Evolutionary conservation across 495 filamentous ascomycete species (phyloP), one percentile per base, ranked within the genome.

Genomic region (Durotheca rogersii): DNA sequence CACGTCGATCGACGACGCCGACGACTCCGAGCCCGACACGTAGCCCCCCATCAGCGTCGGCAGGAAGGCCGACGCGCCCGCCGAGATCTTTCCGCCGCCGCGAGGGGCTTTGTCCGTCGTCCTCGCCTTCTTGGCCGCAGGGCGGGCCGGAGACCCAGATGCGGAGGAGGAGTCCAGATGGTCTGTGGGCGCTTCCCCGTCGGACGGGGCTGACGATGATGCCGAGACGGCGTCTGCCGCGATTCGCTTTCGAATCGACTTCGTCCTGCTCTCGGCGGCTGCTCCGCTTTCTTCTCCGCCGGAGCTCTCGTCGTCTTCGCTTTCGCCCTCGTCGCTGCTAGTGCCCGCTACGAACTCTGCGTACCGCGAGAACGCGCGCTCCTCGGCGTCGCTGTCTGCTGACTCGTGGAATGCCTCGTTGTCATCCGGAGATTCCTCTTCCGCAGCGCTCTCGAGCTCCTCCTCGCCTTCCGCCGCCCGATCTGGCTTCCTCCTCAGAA

Each of bases 31-130:
- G 55, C 90, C 93, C 12, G 92, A 96, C 68, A 86, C 86, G 72
- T 98, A 98, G 35, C 90, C 91, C 12, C 86, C 86, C 78, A 92
- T 86, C 2, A 98, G 77, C 4, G 88, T 85, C 1, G 93, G 94
- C 2, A 98, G 78, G 75, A 96, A 96, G 1, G 82, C 86, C 6
- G 83, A 84, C 43, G 73, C 78, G 7, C 48, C 51, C 7, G 62
- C 51, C 36, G 48, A 16, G 11, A 56, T 47, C 23, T 27, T 27
- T 4, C 23, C 23, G 3, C 53, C 33, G 23, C 23, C 23, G 3
- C 53, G 36, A 6, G 36, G 39, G 7, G 61, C 7, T 40, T 59
- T 67, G 21, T 55, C 40, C 61, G 47, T 53, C 61, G 47, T 53
- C 47, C 56, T 67, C 6, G 49, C 21, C 15, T 64, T 74, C 38